Evolutionary conservation across 139 green algal species (phyloP).

Genomic region (Asterochloris sp.): DNA sequence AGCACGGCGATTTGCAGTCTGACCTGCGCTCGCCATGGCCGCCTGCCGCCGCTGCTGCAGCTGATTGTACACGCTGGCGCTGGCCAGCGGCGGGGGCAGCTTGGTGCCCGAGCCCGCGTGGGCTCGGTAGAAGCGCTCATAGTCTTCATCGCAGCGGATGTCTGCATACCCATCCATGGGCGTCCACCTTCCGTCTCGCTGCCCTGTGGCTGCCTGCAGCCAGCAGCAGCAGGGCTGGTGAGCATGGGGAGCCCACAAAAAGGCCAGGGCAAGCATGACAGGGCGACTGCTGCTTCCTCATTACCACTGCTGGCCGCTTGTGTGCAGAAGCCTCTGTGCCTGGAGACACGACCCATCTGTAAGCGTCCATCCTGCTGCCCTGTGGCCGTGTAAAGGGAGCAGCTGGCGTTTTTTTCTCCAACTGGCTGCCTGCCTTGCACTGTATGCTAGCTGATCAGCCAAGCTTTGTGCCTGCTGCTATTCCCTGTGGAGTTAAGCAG

Average conservation of each 20-base stretch:
- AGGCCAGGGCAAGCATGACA: not conserved
- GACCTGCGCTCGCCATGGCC: no score
- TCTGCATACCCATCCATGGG: constrained; percentile 40
- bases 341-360: no score
- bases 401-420: no score
- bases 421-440: no score
- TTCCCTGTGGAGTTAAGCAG: no score
- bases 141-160: constrained; percentile 86
- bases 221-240: constrained; percentile 2
- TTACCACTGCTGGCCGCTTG: no score
- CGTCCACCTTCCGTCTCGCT: constrained; percentile 17
- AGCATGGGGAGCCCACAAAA: not conserved
- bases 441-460: no score
- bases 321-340: no score
- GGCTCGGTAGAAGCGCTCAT: constrained; percentile 65
- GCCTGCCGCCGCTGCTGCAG: constrained; percentile 43
- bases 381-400: no score
- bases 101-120: constrained; percentile 62
- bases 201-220: not conserved
- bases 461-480: no score
- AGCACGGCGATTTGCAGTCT: no score
- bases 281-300: not conserved
- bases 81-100: constrained; percentile 77
- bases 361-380: no score
- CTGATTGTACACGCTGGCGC: constrained; percentile 71